These are phyloP conservation scores for Penicillium polonicum DNA, from an alignment of 2,329 filamentous ascomycete species.

Conservation along the genomic window DNA sequence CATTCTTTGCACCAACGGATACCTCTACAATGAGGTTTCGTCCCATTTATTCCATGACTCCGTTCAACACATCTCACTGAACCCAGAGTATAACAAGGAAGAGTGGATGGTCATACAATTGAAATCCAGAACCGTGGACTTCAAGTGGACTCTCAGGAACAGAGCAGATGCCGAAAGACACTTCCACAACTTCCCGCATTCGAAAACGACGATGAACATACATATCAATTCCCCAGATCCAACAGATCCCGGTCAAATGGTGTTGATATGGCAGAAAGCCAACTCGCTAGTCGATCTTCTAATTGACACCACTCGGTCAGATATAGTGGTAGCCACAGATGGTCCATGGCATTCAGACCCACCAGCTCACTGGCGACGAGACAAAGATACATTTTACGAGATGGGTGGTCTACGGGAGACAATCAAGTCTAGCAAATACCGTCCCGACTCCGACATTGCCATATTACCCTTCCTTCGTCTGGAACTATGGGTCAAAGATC, in stretches of 20 bases:
- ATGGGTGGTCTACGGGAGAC: not conserved
- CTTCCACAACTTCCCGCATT: conserved; percentile 1
- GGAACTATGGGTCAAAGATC: not conserved
- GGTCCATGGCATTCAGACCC: not conserved
- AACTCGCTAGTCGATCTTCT: not conserved
- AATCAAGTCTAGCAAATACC: not conserved
- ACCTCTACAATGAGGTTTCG: conserved; percentile 8
- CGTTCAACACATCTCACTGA: not conserved
- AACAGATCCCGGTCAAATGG: conserved; percentile 2
- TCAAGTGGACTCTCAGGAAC: not conserved
- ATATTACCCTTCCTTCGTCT: conserved; percentile 5
- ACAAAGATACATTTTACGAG: not conserved
- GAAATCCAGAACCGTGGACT: not conserved
- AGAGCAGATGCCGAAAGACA: not conserved
- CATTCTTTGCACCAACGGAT: not conserved
- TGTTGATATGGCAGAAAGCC: not conserved
- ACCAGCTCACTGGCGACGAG: not conserved
- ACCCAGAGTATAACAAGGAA: not conserved
- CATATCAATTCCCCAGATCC: not conserved
- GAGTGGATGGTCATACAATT: not conserved
- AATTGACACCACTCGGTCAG: not conserved
- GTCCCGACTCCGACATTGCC: conserved; percentile 5
- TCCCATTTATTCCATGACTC: not conserved
- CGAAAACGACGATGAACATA: not conserved
- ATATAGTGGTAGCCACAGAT: not conserved